These are phyloP conservation scores for Saxophila tyrrhenica DNA, from an alignment of 495 filamentous ascomycete genomes.

Conservation along the genomic window DNA sequence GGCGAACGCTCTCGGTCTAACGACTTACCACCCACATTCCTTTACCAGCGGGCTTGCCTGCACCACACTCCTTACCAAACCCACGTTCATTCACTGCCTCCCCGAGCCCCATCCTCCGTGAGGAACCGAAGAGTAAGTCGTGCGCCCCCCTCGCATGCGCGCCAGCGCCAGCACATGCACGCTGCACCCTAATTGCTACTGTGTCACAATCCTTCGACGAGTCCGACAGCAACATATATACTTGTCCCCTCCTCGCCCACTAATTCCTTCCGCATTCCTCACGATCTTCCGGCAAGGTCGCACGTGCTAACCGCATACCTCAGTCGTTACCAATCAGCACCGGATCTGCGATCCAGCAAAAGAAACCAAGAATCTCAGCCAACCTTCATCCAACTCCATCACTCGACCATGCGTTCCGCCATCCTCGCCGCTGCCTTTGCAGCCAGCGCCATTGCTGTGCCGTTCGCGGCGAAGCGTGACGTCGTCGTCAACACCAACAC, in stretches of 20 bases:
- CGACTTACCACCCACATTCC: neutral
- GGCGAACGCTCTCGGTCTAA: neutral
- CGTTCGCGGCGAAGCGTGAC: slow-evolving; percentile 44
- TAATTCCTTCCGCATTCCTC: too few relatives aligned
- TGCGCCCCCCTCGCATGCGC: neutral
- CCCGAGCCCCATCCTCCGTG: neutral
- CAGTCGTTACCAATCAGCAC: slow-evolving; percentile 1
- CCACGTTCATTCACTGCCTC: neutral
- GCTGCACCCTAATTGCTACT: too few relatives aligned
- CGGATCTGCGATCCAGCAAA: slow-evolving; percentile 3
- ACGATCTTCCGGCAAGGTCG: neutral
- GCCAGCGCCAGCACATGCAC: neutral
- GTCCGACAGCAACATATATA: neutral
- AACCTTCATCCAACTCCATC: neutral
- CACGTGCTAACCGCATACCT: neutral
- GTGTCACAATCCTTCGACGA: neutral
- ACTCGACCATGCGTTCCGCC: slow-evolving; percentile 52
- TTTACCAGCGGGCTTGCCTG: neutral
- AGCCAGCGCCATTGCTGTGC: slow-evolving; percentile 47
- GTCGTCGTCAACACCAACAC: slow-evolving; percentile 43
- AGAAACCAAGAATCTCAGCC: slow-evolving; percentile 4
- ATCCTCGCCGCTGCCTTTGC: slow-evolving; percentile 50
- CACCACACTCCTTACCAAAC: neutral
- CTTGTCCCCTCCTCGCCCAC: neutral
- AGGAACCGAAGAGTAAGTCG: neutral